Percentiles rank a stretch among this genome's conserved stretches.
phyloP scores from a whole-genome alignment of 73 alveolate genomes.

The Paramecium sonneborni region DNA sequence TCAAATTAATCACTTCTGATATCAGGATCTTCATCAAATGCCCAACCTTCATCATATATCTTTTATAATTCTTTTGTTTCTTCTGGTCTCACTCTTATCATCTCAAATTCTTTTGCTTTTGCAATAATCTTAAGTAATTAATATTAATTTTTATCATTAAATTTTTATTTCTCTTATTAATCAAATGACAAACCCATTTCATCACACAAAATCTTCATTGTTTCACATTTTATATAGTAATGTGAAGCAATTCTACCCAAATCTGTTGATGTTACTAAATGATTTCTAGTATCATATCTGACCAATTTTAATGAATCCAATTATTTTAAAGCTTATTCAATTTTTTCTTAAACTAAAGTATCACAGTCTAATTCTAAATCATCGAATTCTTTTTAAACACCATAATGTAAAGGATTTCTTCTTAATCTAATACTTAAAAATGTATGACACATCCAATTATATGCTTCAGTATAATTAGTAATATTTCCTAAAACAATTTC shows the following conservation, averaged over 20 bases:
- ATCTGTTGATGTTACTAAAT: slow-evolving; percentile 93
- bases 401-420: slow-evolving; percentile 83
- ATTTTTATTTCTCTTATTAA: background rate
- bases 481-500: slow-evolving; percentile 88
- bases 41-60: slow-evolving; percentile 67
- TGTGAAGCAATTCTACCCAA: slow-evolving; percentile 99
- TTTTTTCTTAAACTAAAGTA: slow-evolving; percentile 61
- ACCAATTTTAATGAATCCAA: slow-evolving; percentile 78
- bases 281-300: slow-evolving; percentile 73
- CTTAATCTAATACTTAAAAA: slow-evolving; percentile 89
- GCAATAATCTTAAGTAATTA: slow-evolving; percentile 82
- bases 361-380: slow-evolving; percentile 65
- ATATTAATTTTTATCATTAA: slow-evolving; percentile 78
- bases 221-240: slow-evolving; percentile 94
- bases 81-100: slow-evolving; percentile 91
- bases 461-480: slow-evolving; percentile 90
- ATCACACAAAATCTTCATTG: slow-evolving; percentile 90
- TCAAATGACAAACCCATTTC: slow-evolving; percentile 71
- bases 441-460: slow-evolving; percentile 95
- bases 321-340: slow-evolving; percentile 68
- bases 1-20: background rate
- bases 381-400: slow-evolving; percentile 65
- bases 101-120: slow-evolving; percentile 89
- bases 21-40: slow-evolving; percentile 42
- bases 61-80: slow-evolving; percentile 88